Evolutionary conservation across 2,329 filamentous ascomycete genomes (phyloP).

Genomic region (Graphium sp.): DNA sequence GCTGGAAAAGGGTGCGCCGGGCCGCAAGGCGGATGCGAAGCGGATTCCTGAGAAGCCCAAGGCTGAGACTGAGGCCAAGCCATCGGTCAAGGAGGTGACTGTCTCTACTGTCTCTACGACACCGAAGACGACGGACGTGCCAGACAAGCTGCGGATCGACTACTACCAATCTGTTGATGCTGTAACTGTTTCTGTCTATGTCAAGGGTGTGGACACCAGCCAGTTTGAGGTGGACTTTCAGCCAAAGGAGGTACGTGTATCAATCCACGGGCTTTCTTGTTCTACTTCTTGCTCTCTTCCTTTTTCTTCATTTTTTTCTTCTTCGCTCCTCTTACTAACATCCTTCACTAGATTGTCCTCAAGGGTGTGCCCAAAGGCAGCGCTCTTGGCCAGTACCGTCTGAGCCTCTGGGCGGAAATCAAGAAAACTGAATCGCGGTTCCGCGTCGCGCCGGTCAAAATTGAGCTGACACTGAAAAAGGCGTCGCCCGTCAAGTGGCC

Average conservation of each 20-base stretch:
- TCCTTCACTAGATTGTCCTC: neutral
- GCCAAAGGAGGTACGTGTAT: constrained; percentile 7
- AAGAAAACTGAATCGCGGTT: constrained; percentile 14
- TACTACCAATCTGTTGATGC: constrained; percentile 7
- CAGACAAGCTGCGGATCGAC: constrained; percentile 9
- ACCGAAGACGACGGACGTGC: too few species aligned
- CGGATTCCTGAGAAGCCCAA: constrained; percentile 6
- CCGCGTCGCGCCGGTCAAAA: constrained; percentile 57
- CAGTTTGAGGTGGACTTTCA: constrained; percentile 18
- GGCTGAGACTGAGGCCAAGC: neutral
- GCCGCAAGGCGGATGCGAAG: constrained; percentile 24
- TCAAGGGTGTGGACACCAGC: constrained; percentile 22
- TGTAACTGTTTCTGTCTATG: constrained; percentile 22
- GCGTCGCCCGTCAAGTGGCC: constrained; percentile 54
- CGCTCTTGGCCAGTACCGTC: too few species aligned
- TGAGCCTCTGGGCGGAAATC: constrained; percentile 13
- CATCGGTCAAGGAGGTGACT: constrained; percentile 1
- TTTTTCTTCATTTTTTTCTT: constrained; percentile 1
- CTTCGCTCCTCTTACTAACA: constrained; percentile 2
- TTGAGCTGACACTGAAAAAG: constrained; percentile 64
- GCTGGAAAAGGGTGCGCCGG: constrained; percentile 24
- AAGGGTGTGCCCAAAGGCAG: too few species aligned
- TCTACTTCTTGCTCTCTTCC: neutral
- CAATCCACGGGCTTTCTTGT: neutral
- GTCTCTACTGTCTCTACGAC: too few species aligned